Evolutionary conservation across 169 alveolate species (phyloP).

Genomic region (Cyclospora cayetanensis): DNA sequence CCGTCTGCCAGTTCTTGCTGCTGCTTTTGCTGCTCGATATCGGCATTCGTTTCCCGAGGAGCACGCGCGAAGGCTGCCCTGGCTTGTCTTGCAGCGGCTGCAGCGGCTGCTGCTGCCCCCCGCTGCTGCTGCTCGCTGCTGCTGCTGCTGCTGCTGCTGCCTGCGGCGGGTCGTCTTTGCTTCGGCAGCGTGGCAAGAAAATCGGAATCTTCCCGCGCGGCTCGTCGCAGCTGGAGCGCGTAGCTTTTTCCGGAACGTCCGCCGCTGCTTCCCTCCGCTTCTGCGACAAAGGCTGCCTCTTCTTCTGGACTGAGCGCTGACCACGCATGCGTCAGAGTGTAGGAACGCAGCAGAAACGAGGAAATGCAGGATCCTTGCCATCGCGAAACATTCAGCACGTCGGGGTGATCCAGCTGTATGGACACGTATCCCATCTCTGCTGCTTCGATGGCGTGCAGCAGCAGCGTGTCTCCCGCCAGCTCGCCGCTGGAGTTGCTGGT

Average conservation of each 20-base stretch:
- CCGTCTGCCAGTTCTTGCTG: background rate
- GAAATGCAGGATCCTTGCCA: background rate
- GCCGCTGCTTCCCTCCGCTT: constrained; percentile 1
- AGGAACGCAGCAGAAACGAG: constrained; percentile 39
- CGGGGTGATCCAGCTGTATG: background rate
- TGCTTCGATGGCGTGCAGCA: background rate
- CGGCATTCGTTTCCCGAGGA: background rate
- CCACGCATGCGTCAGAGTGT: constrained; percentile 13
- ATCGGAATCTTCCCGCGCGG: background rate
- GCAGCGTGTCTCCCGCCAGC: background rate
- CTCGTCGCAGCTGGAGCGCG: background rate
- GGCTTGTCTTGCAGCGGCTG: background rate
- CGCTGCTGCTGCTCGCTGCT: constrained; percentile 10
- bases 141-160: constrained; percentile 41
- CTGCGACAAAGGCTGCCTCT: background rate
- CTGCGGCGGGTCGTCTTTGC: background rate
- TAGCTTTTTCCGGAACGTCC: background rate
- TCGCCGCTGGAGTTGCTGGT: background rate
- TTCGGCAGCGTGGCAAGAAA: background rate
- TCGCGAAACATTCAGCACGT: constrained; percentile 3
- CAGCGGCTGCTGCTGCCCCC: background rate
- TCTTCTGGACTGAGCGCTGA: background rate
- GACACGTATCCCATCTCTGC: background rate
- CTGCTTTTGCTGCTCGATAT: background rate
- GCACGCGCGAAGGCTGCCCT: background rate